phyloP scores from a whole-genome alignment of 2,329 filamentous ascomycete species.

The Calonectria pseudoreteaudii region DNA sequence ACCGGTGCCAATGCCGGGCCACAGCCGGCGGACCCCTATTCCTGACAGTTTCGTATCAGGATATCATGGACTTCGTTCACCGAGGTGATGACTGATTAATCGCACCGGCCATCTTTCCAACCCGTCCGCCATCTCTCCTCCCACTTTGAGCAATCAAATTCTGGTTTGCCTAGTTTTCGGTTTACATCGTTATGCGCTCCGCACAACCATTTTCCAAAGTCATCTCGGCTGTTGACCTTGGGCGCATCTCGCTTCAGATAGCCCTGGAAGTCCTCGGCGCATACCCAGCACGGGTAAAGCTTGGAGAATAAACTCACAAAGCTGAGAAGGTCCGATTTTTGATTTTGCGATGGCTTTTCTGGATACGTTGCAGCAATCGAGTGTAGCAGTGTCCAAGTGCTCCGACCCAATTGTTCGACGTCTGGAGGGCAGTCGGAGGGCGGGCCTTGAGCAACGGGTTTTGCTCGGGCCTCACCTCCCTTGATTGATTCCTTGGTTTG shows the following conservation, averaged over 20 bases:
- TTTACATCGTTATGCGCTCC: conserved; percentile 91
- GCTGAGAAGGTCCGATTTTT: conserved; percentile 80
- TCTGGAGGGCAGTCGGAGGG: conserved; percentile 86
- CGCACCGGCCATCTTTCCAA: conserved; percentile 78
- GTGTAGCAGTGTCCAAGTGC: conserved; percentile 94
- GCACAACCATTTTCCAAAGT: conserved; percentile 87
- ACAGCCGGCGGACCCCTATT: not conserved
- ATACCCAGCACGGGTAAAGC: conserved; percentile 95
- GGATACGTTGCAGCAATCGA: conserved; percentile 92
- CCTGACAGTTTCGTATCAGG: not conserved
- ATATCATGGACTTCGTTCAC: conserved; percentile 27
- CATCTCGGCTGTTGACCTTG: conserved; percentile 66
- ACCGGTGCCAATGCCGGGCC: not conserved
- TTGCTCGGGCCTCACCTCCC: conserved; percentile 46
- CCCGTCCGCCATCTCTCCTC: conserved; percentile 95
- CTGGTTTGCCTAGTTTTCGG: conserved; percentile 87
- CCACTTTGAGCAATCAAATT: conserved; percentile 92
- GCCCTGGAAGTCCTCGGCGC: conserved; percentile 88
- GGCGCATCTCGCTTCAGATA: conserved; percentile 84
- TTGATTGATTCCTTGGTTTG: conserved; percentile 60
- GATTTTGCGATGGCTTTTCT: conserved; percentile 69
- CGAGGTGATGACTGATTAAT: conserved; percentile 49
- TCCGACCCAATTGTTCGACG: conserved; percentile 86
- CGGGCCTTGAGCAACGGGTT: conserved; percentile 50
- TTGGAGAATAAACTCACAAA: conserved; percentile 87